phyloP scores from a whole-genome alignment of 2,329 filamentous ascomycete species.

The Fusarium pseudograminearum region DNA sequence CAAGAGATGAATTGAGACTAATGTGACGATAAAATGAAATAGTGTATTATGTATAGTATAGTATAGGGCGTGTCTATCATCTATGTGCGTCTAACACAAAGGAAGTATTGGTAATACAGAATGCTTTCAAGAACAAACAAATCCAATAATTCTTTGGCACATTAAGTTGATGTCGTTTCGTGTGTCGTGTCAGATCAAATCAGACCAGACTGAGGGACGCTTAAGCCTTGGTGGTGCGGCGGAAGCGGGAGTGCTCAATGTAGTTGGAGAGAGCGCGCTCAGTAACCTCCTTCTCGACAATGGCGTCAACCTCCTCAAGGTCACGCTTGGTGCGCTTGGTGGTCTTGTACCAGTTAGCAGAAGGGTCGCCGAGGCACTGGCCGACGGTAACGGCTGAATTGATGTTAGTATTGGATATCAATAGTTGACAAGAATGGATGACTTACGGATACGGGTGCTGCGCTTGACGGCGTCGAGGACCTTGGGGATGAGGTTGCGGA shows the following conservation, averaged over 20 bases:
- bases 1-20: neutral
- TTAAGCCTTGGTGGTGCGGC: slow-evolving; percentile 19
- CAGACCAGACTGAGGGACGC: neutral
- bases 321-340: slow-evolving; percentile 34
- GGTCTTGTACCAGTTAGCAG: slow-evolving; percentile 34
- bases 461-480: slow-evolving; percentile 26
- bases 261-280: slow-evolving; percentile 23
- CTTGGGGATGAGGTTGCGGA: slow-evolving; percentile 36
- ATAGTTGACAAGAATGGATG: no score
- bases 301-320: slow-evolving; percentile 7
- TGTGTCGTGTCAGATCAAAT: neutral
- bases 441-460: slow-evolving; percentile 31
- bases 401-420: slow-evolving; percentile 22
- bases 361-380: slow-evolving; percentile 39
- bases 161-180: slow-evolving; percentile 13
- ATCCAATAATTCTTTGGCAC: slow-evolving; percentile 18
- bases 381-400: slow-evolving; percentile 48
- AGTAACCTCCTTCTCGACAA: slow-evolving; percentile 14
- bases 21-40: neutral
- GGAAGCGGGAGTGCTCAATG: slow-evolving; percentile 33
- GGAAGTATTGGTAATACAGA: slow-evolving; percentile 14
- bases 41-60: slow-evolving; percentile 12
- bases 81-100: slow-evolving; percentile 21
- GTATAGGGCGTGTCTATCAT: slow-evolving; percentile 18
- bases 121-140: slow-evolving; percentile 14